Evolutionary conservation across 371 early-diverging fungal genomes (phyloP).

Genomic region (Mortierella sp.): DNA sequence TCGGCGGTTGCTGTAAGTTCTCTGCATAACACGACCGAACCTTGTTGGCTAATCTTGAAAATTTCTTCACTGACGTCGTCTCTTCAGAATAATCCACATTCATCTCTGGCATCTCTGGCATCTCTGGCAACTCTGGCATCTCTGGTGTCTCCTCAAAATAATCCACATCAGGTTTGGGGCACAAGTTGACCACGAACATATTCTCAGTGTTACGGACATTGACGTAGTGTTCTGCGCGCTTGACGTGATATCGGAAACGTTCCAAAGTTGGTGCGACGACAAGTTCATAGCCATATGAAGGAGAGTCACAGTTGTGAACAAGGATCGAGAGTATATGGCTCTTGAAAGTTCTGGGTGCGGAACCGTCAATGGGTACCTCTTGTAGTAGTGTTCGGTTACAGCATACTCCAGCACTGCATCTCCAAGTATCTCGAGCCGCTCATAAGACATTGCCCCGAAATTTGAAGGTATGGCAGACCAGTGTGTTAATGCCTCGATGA

Average conservation of each 20-base stretch:
- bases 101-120: neutral
- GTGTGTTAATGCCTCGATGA: no score
- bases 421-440: no score
- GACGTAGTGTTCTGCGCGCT: neutral
- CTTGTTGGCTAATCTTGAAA: neutral
- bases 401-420: no score
- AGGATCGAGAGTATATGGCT: no score
- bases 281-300: neutral
- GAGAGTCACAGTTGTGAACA: neutral
- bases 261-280: slow-evolving; percentile 3
- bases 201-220: neutral
- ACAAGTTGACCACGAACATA: slow-evolving; percentile 4
- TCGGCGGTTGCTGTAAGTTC: neutral
- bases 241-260: neutral
- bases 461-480: no score
- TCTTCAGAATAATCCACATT: neutral
- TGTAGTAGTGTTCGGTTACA: no score
- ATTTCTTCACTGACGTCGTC: neutral
- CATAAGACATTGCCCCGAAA: no score
- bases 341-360: no score
- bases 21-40: neutral
- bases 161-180: slow-evolving; percentile 1
- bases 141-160: neutral
- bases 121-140: no score
- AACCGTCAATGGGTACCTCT: no score